A percentile compares a stretch with the other conserved stretches of the same genome.
These are phyloP conservation scores for Vanderwaltozyma verrucispora DNA, from an alignment of 805 yeast genomes.

Conservation along the genomic window DNA sequence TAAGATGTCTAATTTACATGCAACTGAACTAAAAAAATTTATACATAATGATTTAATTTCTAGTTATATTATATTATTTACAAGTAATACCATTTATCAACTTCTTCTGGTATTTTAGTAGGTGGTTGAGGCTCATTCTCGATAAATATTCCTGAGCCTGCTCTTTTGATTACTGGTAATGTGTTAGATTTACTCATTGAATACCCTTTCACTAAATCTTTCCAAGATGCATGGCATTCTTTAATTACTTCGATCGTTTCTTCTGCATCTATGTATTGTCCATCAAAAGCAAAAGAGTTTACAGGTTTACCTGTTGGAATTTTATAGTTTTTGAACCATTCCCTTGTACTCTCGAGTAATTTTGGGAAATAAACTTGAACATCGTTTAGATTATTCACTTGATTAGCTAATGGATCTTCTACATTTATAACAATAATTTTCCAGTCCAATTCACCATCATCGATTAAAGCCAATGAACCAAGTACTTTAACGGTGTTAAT, in stretches of 20 bases:
- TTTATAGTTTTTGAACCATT: conserved; percentile 80
- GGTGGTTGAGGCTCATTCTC: conserved; percentile 19
- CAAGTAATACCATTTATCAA: conserved; percentile 26
- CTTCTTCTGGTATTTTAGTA: conserved; percentile 32
- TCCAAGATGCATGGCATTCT: conserved; percentile 66
- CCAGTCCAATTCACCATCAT: conserved; percentile 98
- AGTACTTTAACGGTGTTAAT: conserved; percentile 56
- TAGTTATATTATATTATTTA: background rate
- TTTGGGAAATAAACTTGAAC: conserved; percentile 61
- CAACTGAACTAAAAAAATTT: too few relatives aligned
- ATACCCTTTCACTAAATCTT: conserved; percentile 37
- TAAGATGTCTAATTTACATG: too few relatives aligned
- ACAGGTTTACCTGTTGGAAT: conserved; percentile 72
- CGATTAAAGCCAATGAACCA: conserved; percentile 70
- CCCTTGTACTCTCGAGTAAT: conserved; percentile 54
- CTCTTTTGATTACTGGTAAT: conserved; percentile 35
- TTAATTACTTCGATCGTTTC: conserved; percentile 50
- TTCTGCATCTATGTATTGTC: conserved; percentile 47
- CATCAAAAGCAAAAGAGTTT: conserved; percentile 67
- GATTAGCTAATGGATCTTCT: conserved; percentile 52
- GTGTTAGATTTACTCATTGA: conserved; percentile 24
- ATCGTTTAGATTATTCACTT: conserved; percentile 55
- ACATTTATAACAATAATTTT: conserved; percentile 64
- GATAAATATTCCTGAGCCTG: conserved; percentile 39
- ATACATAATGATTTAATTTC: too few relatives aligned